phyloP scores from a whole-genome alignment of 2,329 filamentous ascomycete genomes.

The Cytospora piceae region DNA sequence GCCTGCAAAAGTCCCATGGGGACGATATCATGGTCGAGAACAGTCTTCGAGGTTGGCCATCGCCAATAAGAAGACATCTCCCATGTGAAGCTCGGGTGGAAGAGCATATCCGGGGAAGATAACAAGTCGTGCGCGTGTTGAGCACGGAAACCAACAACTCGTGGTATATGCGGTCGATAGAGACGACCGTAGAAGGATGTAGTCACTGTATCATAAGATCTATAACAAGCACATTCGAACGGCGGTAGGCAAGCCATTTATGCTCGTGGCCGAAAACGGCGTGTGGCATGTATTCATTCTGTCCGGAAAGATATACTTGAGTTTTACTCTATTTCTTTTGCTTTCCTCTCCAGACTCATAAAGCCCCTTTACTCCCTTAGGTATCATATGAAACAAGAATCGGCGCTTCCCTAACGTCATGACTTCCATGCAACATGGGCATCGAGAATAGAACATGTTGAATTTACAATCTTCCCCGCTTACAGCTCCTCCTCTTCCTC shows the following conservation, averaged over 20 bases:
- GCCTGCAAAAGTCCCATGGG: background rate
- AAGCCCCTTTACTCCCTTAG: constrained; percentile 22
- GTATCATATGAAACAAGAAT: constrained; percentile 30
- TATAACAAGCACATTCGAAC: background rate
- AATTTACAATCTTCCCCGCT: background rate
- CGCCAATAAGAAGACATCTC: background rate
- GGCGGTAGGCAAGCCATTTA: background rate
- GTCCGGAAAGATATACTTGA: constrained; percentile 5
- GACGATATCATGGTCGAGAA: background rate
- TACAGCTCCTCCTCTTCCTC: constrained; percentile 20
- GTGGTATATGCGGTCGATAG: background rate
- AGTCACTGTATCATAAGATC: constrained; percentile 1
- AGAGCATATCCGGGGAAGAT: background rate
- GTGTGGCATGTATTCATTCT: constrained; percentile 19
- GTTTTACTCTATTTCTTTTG: constrained; percentile 14
- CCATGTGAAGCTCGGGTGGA: background rate
- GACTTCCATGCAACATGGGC: constrained; percentile 12
- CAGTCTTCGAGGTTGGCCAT: background rate
- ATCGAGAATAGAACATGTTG: constrained; percentile 18
- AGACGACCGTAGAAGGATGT: background rate
- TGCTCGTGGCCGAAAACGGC: constrained; percentile 1
- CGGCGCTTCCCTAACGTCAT: constrained; percentile 21
- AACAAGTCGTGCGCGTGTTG: background rate
- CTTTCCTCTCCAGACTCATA: constrained; percentile 4
- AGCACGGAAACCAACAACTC: background rate